A percentile compares a stretch with the other conserved stretches of the same genome.
These are phyloP conservation scores for Leccinum huronense DNA, from an alignment of 1,284 basidiomycete species.

Conservation along the genomic window DNA sequence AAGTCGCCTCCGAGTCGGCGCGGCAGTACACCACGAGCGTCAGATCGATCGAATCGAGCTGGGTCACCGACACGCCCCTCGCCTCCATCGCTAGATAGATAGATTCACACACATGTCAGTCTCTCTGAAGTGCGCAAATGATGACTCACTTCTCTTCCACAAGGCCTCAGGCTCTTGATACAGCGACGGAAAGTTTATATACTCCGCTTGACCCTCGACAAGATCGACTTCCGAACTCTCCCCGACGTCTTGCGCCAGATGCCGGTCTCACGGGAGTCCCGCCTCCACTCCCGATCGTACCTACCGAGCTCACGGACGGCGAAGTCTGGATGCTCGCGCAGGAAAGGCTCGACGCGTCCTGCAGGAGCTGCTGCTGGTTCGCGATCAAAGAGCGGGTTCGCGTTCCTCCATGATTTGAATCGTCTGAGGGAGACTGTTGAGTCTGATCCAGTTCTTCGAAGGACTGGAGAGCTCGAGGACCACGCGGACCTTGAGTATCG, in stretches of 20 bases:
- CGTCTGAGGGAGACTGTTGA: constrained; percentile 80
- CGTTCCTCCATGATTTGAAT: constrained; percentile 66
- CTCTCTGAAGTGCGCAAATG: neutral
- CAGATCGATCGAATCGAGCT: constrained; percentile 96
- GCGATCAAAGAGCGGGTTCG: constrained; percentile 56
- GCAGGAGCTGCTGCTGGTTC: constrained; percentile 54
- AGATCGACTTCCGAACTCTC: constrained; percentile 72
- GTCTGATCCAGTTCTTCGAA: constrained; percentile 60
- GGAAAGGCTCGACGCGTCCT: constrained; percentile 68
- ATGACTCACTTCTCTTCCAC: constrained; percentile 78
- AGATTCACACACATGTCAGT: constrained; percentile 1
- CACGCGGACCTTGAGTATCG: constrained; percentile 78
- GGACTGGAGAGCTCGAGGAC: constrained; percentile 82
- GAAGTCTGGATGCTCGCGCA: constrained; percentile 64
- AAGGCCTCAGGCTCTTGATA: constrained; percentile 98
- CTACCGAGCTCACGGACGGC: constrained; percentile 47
- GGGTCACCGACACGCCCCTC: constrained; percentile 89
- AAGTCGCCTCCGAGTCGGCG: constrained; percentile 82
- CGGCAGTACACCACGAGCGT: constrained; percentile 89
- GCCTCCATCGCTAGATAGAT: constrained; percentile 71
- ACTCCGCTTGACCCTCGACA: constrained; percentile 88
- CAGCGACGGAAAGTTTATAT: constrained; percentile 97
- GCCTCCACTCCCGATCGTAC: constrained; percentile 35
- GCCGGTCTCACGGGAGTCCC: constrained; percentile 37
- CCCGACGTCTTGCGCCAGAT: constrained; percentile 35